Base-by-base conservation (phyloP, 441 rosid species). In the Brassica hybrid region DNA sequence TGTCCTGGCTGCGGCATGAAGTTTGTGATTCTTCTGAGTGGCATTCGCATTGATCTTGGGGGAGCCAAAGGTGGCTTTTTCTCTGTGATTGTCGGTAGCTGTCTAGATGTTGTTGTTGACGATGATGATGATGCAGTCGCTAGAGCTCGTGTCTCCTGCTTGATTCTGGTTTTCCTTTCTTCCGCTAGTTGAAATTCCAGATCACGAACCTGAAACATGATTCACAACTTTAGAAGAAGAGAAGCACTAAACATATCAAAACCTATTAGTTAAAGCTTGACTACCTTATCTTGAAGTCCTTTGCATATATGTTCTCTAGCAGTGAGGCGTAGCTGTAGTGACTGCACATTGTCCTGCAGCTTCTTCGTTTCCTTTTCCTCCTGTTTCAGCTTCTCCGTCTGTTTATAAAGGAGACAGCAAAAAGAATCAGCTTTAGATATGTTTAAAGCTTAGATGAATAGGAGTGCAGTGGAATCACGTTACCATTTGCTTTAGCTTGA, bases 401-500 rank as follows among this genome's bases (percentile, higher is more conserved):
- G 84, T 79, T 18, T 38, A 58, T 68, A 50, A 50, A 50, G 19
- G 65, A 76, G 66, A 32, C 48, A 70, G 17, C 56, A 65, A 48
- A 30, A 14, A 45, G 8, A 54, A 67, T 34, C 65, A 71, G 68
- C 48, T 21, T 43, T 18, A 14, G n/a, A 14, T 16, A 56, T 43
- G 67, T 34, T 19, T 58, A 70, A 74, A 65, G 68, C 69, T 56
- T 61, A 74, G 52, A 52, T 59, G 34, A 43, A 50, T 1, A 43
- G 7, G 23, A 61, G 36, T 67, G 59, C 7, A 19, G 54, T 41
- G 13, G 56, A 64, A 14, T 8, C 4, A 34, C 17, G 76, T 60
- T 82, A 91, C 99, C 96, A 91, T 89, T 84, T 93, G 99, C 83
- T 90, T 94, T 73, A 85, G 88, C 86, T 91, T 93, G 83, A 82